Base-by-base conservation (phyloP, 202 grass and related monocot genomes). In the Elaeis oleifera region DNA sequence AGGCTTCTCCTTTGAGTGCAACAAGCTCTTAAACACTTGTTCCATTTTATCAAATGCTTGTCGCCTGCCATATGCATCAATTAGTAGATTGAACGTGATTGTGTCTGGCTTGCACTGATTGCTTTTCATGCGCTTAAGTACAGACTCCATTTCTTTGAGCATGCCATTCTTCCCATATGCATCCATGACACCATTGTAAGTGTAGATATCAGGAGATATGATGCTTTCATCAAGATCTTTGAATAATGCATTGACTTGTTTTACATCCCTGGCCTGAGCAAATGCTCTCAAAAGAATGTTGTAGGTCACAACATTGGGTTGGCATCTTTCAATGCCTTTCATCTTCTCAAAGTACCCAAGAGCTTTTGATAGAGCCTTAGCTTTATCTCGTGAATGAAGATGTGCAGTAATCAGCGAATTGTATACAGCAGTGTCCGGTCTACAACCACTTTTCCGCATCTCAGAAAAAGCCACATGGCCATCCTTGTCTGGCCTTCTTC, bases 391-490 rank as follows among this genome's bases (percentile, higher is more conserved):
- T 4, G 88, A 99, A 77, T 94, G 88, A 36, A 99, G 73, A 58
- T 94, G 95, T 0, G 88, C 85, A 0, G 85, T 44, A 44, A 44
- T 44, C 9, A 44, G 36, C 0, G 36, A 9, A 44, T 44, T 44
- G 6, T 99, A 99, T 1, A 99, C 95, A 28, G 95, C 94, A 13
- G 85, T 84, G 27, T 99, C 94, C 0, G 85, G 83, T 59, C 79
- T 88, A 50, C 88, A 99, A 13, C 83, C 83, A 11, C 88, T 89
- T 78, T 82, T 99, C 60, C 83, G 72, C 88, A 99, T 99, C 70
- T 99, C 85, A 53, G 88, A 94, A 59, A 99, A 1, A 99, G 69
- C 85, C 95, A 99, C 88, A 99, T 94, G 72, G 95, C 88, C 95
- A 94, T 99, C 70, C 85, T 71, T 78, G 80, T 91, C 80, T 99